Evolutionary conservation across 495 filamentous ascomycete species (phyloP), one percentile per base, ranked within the genome.

Genomic region (Aspergillus conjunctus): DNA sequence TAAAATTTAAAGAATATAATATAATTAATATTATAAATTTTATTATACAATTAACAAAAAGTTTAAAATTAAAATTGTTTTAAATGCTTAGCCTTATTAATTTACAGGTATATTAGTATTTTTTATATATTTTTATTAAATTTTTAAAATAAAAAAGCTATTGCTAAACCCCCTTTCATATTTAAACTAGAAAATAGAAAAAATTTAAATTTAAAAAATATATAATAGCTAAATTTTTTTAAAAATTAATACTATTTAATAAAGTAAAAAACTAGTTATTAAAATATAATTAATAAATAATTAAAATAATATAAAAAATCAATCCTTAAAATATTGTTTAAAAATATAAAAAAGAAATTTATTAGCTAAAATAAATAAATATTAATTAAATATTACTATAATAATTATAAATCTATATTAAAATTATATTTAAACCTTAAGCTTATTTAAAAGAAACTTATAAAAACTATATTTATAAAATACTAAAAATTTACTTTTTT

Each of bases 181-280:
- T 37, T 37, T 37, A 37, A 37, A 7, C 12, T 7, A 37, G 12
- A 7, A 37, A 37, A 37, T 7, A 37, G 12, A 37, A 37, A 7
- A 37, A 51, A 26, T 51, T 51, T 51, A 51, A 21, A 51, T 37
- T n/a, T n/a, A n/a, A n/a, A n/a, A n/a, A n/a, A 37, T 37, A 51
- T 51, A 45, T 51, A 20, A 51, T 21, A 30, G 7, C 6, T 44
- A 15, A 56, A 20, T 45, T 45, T 44, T 56, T 41, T 6, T 56
- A 39, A 56, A 44, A 56, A 44, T 44, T 11, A 21, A 20, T 45
- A 44, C 9, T 56, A 20, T 45, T 31, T 56, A 44, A 21, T 34
- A 45, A 45, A 45, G 6, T 9, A 45, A 45, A 45, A 15, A 45
- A 45, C n/a, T 45, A 45, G n/a, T 21, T 51, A 30, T 51, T 30